Percentiles rank a stretch among this genome's conserved stretches.
These are phyloP conservation scores for Aschersonia sp. DNA, from an alignment of 2,329 filamentous ascomycete species.

Conservation along the genomic window DNA sequence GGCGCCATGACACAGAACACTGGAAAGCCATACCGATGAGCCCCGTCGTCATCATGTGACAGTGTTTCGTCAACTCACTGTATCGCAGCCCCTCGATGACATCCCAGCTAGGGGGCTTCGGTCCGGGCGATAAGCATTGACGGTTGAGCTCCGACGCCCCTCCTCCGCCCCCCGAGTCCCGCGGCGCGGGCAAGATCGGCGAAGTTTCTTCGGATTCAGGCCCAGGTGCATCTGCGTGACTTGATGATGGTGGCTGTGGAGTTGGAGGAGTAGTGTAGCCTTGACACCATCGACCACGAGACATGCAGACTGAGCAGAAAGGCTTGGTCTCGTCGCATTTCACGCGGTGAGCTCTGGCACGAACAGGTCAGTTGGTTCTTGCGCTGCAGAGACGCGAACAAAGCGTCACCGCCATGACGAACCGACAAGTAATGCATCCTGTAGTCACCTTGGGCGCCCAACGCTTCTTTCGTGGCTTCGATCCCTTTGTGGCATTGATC, in stretches of 20 bases:
- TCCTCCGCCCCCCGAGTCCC: neutral
- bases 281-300: slow-evolving; percentile 3
- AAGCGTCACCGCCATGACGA: neutral
- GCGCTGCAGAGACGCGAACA: neutral
- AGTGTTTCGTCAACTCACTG: neutral
- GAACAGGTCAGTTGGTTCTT: neutral
- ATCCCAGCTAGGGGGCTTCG: slow-evolving; percentile 2
- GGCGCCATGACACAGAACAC: slow-evolving; percentile 3
- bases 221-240: neutral
- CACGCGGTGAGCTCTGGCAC: slow-evolving; percentile 1
- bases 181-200: neutral
- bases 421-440: slow-evolving; percentile 5
- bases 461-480: slow-evolving; percentile 1
- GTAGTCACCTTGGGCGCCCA: slow-evolving; percentile 3
- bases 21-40: neutral
- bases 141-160: neutral
- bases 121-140: neutral
- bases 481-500: neutral
- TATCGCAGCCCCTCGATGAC: slow-evolving; percentile 1
- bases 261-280: neutral
- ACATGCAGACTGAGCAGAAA: slow-evolving; percentile 2
- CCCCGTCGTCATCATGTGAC: neutral
- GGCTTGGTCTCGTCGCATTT: slow-evolving; percentile 3
- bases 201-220: neutral
- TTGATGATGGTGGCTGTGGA: neutral